These are phyloP conservation scores for Pseudopithomyces chartarum DNA, from an alignment of 2,329 filamentous ascomycete genomes.

Conservation along the genomic window DNA sequence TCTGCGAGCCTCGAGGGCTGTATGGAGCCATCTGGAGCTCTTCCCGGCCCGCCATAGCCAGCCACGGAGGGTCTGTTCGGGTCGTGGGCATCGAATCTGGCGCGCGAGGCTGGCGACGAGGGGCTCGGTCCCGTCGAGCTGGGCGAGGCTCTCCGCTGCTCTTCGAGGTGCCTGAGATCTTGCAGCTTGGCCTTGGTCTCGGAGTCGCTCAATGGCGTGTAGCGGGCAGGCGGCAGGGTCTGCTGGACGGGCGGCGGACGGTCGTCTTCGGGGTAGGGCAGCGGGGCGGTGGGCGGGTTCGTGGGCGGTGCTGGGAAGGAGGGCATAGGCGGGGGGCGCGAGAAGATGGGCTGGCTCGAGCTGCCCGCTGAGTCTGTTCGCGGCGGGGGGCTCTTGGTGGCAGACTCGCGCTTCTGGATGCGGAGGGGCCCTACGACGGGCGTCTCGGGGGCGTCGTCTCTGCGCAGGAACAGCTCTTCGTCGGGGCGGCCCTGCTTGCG, in stretches of 20 bases:
- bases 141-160: constrained; percentile 34
- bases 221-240: constrained; percentile 29
- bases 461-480: constrained; percentile 79
- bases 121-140: constrained; percentile 35
- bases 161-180: constrained; percentile 39
- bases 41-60: constrained; percentile 48
- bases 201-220: constrained; percentile 44
- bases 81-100: constrained; percentile 54
- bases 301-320: constrained; percentile 66
- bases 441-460: constrained; percentile 61
- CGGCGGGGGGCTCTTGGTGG: constrained; percentile 56
- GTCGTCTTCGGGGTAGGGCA: constrained; percentile 55
- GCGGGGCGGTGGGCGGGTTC: constrained; percentile 52
- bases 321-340: constrained; percentile 56
- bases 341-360: constrained; percentile 49
- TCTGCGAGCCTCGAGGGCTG: constrained; percentile 73
- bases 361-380: constrained; percentile 68
- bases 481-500: constrained; percentile 69
- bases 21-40: constrained; percentile 37
- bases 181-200: constrained; percentile 40
- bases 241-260: constrained; percentile 34
- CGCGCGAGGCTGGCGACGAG: constrained; percentile 39
- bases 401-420: constrained; percentile 75
- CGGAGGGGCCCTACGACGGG: constrained; percentile 82
- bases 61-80: constrained; percentile 54